Evolutionary conservation across 805 yeast species (phyloP).

Genomic region (Candida ortonii): DNA sequence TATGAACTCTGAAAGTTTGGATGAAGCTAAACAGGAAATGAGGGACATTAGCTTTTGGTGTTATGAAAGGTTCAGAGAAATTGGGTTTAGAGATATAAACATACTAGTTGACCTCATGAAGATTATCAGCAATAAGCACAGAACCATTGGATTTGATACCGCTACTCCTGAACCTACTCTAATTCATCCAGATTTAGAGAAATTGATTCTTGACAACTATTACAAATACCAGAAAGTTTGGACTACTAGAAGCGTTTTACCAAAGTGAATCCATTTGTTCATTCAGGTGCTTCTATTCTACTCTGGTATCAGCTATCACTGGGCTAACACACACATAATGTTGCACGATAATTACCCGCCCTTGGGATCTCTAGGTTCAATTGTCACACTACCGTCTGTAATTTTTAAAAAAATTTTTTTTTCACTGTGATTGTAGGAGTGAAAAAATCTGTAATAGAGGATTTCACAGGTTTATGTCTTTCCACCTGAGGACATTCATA

Average conservation of each 20-base stretch:
- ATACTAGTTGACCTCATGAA: constrained; percentile 22
- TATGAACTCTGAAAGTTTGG: constrained; percentile 9
- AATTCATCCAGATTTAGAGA: constrained; percentile 4
- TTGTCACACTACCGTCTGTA: constrained; percentile 6
- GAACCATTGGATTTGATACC: constrained; percentile 5
- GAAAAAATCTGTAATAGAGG: too few relatives aligned
- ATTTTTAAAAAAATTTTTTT: constrained; percentile 7
- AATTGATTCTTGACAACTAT: constrained; percentile 7
- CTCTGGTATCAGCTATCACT: too few relatives aligned
- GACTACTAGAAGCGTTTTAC: constrained; percentile 1
- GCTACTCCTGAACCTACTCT: background rate
- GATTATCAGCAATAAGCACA: constrained; percentile 14
- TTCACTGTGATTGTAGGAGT: too few relatives aligned
- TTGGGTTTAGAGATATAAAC: constrained; percentile 14
- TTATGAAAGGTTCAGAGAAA: constrained; percentile 13
- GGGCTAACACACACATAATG: too few relatives aligned
- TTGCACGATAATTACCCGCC: constrained; percentile 4
- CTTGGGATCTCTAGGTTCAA: background rate
- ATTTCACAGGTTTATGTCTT: too few relatives aligned
- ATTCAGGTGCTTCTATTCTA: too few relatives aligned
- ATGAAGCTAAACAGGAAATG: constrained; percentile 12
- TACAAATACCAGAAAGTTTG: constrained; percentile 5
- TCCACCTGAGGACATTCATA: too few relatives aligned
- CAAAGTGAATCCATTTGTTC: too few relatives aligned
- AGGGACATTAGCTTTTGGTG: constrained; percentile 26